Percentiles rank a stretch among this genome's conserved stretches.
Conservation (phyloP, 129 eudicot genomes). For the Logfia minima region DNA sequence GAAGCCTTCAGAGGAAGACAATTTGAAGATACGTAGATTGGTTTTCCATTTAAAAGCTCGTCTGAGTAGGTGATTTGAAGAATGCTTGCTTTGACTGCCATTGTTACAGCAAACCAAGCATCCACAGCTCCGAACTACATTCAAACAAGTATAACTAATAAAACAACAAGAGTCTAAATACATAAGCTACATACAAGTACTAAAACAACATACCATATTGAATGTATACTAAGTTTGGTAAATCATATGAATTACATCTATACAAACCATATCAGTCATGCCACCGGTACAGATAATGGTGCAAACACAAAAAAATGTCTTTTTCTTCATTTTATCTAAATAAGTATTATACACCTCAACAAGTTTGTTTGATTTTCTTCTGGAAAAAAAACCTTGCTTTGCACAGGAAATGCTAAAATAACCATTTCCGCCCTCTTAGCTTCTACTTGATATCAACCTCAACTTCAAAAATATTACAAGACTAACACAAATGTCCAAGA, state of each 20-base stretch:
- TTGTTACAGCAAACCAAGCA: conserved; percentile 38
- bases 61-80: conserved; percentile 59
- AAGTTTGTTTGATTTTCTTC: too few species aligned
- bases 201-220: not conserved
- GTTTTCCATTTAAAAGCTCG: conserved; percentile 66
- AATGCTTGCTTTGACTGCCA: conserved; percentile 46
- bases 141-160: not conserved
- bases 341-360: too few species aligned
- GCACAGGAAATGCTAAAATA: too few species aligned
- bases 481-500: not conserved
- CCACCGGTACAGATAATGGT: not conserved
- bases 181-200: not conserved
- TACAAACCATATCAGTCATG: not conserved
- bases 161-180: conserved; percentile 4
- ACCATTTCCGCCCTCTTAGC: not conserved
- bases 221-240: not conserved
- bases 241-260: not conserved
- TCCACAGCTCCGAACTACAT: conserved; percentile 37
- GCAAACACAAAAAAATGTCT: not conserved
- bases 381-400: too few species aligned
- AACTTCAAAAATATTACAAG: not conserved
- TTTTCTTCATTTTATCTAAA: not conserved
- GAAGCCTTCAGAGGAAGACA: conserved; percentile 66
- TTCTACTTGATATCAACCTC: not conserved
- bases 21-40: conserved; percentile 70